phyloP scores from a whole-genome alignment of 2,329 filamentous ascomycete species.

The Fusarium proliferatum region DNA sequence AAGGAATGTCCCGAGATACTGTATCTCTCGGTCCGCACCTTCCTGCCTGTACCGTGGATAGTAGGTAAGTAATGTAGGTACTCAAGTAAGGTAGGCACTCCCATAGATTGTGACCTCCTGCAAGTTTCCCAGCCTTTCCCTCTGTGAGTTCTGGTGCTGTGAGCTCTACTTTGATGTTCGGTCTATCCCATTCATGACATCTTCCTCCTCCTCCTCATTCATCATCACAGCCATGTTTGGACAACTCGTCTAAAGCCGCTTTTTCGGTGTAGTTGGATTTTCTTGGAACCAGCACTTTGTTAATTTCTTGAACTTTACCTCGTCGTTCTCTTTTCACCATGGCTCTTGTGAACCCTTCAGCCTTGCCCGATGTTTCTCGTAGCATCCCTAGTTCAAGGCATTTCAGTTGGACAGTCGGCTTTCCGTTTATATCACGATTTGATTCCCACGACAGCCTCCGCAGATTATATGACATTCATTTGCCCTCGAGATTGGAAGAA shows the following conservation, averaged over 20 bases:
- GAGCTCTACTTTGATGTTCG: neutral
- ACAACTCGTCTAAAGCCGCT: slow-evolving; percentile 40
- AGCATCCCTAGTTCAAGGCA: slow-evolving; percentile 55
- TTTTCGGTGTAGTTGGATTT: slow-evolving; percentile 53
- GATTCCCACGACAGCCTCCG: neutral
- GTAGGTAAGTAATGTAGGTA: neutral
- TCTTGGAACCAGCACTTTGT: slow-evolving; percentile 55
- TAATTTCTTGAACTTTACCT: slow-evolving; percentile 48
- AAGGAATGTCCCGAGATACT: slow-evolving; percentile 8
- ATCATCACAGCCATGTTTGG: slow-evolving; percentile 54
- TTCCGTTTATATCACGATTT: slow-evolving; percentile 16
- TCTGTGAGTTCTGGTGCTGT: neutral
- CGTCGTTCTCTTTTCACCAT: slow-evolving; percentile 47
- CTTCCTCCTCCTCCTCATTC: slow-evolving; percentile 46
- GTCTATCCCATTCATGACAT: neutral
- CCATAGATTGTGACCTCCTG: slow-evolving; percentile 12
- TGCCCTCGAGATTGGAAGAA: slow-evolving; percentile 41
- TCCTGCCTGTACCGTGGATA: neutral
- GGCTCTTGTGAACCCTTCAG: slow-evolving; percentile 48
- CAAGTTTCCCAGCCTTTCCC: neutral
- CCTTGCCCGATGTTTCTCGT: slow-evolving; percentile 50
- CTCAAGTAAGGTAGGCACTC: neutral
- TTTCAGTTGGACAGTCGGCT: slow-evolving; percentile 50
- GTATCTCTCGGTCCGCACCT: neutral
- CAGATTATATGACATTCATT: slow-evolving; percentile 49